Evolutionary conservation across 2,329 filamentous ascomycete species (phyloP), one percentile per base, ranked within the genome.

Genomic region (Torrubiella hemipterigena): DNA sequence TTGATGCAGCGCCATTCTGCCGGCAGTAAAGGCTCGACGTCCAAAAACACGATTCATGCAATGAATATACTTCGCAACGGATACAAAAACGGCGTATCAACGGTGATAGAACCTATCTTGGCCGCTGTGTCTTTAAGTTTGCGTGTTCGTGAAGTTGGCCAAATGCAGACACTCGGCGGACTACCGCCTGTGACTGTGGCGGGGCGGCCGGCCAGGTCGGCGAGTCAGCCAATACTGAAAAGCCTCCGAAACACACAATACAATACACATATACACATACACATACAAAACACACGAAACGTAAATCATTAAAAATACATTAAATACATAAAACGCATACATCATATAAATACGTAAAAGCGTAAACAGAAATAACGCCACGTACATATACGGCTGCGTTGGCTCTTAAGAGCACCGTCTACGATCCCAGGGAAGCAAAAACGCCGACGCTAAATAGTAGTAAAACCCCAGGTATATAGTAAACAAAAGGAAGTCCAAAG

Each of bases 251-350:
- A 28, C 27, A 33, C 18, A 40, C 18, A 37, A 40, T 30, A 40
- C 23, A 24, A 29, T 18, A 30, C 22, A 35, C 19, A 39, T 30
- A 41, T 33, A 48, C 31, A 40, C 35, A 41, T 30, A 43, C 33
- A 40, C 39, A 46, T 34, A 41, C 34, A 38, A 31, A 40, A 45
- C 34, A 37, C 17, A 37, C 32, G 31, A 38, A 30, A 40, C 29
- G 37, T 33, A 33, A 37, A 21, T n/a, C n/a, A n/a, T n/a, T 37
- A 41, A 34, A 34, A 31, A 35, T 23, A 30, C 32, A 34, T 37
- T 26, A 26, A 36, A 28, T 29, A 39, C 40, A 39, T 46, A 38
- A 30, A 17, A 33, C 33, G 31, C 26, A 36, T 17, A 31, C 24
- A 16, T 26, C 23, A 38, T 24, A 32, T 19, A 27, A 17, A 36